Base-by-base conservation (phyloP, 495 filamentous ascomycete genomes). In the Podospora pseudoanserina region DNA sequence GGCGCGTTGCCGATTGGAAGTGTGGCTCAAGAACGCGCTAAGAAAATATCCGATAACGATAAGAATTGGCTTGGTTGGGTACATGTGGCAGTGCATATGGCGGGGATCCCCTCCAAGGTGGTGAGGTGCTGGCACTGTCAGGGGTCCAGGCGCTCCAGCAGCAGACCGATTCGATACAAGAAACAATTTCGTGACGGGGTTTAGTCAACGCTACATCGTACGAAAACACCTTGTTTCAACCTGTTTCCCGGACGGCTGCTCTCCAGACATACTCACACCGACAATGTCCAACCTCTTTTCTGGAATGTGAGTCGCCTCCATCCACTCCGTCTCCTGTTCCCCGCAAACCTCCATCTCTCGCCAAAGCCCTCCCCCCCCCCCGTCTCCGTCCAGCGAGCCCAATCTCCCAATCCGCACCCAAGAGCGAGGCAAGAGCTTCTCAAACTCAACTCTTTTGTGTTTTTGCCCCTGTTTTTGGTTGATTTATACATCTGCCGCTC, bases 241-340 rank as follows among this genome's bases (percentile, higher is more conserved):
- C 19, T 49, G 32, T 19, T 49, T 32, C 16, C 18, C 32, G 2
- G 16, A 13, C 59, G 59, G 19, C 59, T 61, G 27, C 27, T 26
- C 20, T 32, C 27, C 23, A 13, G 9, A 19, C 23, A 23, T 18
- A 16, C 64, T 64, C 26, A 54, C 55, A 30, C 30, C 70, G 75
- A 85, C 75, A 66, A 92, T 92, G 90, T 88, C 89, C 69, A 90
- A 87, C 77, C 86, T 92, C 76, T 90, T 92, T 72, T 90, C 90
- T 80, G 90, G 90, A 79, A 90, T 92, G 90, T 92, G 85, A 85
- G 89, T 90, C 65, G 19, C 30, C 65, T 63, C 64, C 15, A 34
- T 64, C 23, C 63, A 28, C 70, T 63, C 67, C 67, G 30, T 53
- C 62, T 71, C 60, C 53, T 49, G 60, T 72, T 72, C 54, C 63